phyloP scores from a whole-genome alignment of 2,329 filamentous ascomycete species.

The Aphanocladium album region DNA sequence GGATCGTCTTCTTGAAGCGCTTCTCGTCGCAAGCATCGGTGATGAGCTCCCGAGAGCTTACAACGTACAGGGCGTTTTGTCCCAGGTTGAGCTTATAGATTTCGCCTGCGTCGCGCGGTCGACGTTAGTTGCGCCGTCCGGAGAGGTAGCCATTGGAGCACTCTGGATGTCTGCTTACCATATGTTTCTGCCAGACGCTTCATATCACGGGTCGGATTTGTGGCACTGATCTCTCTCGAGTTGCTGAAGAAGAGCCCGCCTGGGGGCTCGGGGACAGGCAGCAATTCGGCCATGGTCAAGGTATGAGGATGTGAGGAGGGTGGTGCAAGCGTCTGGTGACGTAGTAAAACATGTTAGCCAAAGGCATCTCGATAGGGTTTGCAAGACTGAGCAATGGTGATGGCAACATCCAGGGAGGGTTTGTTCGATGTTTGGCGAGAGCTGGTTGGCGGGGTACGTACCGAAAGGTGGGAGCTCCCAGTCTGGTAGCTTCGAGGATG shows the following conservation, averaged over 20 bases:
- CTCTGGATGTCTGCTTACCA: slow-evolving; percentile 39
- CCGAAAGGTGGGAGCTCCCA: neutral
- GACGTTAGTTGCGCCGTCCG: neutral
- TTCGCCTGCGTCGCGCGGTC: slow-evolving; percentile 38
- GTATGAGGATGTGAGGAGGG: neutral
- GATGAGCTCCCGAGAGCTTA: slow-evolving; percentile 50
- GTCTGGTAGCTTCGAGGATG: neutral
- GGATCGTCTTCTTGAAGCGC: slow-evolving; percentile 57
- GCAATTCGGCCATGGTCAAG: slow-evolving; percentile 27
- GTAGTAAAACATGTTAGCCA: neutral
- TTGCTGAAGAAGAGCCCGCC: slow-evolving; percentile 64
- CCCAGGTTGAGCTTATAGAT: slow-evolving; percentile 54
- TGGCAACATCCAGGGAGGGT: neutral
- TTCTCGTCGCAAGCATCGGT: slow-evolving; percentile 62
- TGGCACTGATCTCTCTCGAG: slow-evolving; percentile 52
- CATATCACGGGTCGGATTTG: slow-evolving; percentile 52
- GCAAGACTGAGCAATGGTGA: neutral
- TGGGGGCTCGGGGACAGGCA: slow-evolving; percentile 57
- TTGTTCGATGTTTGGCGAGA: neutral
- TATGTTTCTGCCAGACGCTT: slow-evolving; percentile 57
- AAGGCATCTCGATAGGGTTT: neutral
- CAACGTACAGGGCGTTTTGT: slow-evolving; percentile 43
- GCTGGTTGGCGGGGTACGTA: neutral
- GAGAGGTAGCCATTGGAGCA: too few species aligned
- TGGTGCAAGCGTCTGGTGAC: neutral